Conservation (phyloP, 2,329 filamentous ascomycete species). For the Botrytis elliptica region DNA sequence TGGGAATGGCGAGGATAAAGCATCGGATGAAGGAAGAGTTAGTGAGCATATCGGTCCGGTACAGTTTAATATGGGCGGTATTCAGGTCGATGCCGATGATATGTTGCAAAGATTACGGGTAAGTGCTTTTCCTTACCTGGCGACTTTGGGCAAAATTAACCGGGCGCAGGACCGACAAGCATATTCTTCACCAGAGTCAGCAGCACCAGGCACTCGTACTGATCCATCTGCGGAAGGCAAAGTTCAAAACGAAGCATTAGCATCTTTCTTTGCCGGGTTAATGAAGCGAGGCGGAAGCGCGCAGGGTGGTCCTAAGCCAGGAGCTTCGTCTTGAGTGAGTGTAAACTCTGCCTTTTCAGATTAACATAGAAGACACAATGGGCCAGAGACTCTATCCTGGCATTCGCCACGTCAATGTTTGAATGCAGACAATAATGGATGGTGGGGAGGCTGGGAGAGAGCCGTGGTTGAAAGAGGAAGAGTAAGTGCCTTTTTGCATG, state of each 20-base stretch:
- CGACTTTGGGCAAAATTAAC: slow-evolving; percentile 1
- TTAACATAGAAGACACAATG: background rate
- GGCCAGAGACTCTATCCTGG: slow-evolving; percentile 13
- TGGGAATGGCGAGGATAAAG: slow-evolving; percentile 30
- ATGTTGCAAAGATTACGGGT: slow-evolving; percentile 87
- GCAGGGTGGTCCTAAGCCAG: slow-evolving; percentile 37
- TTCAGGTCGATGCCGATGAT: slow-evolving; percentile 92
- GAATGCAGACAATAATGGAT: background rate
- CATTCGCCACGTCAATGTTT: background rate
- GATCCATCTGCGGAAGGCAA: slow-evolving; percentile 43
- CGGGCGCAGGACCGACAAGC: slow-evolving; percentile 38
- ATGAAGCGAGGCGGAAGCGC: slow-evolving; percentile 50
- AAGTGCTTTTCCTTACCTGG: slow-evolving; percentile 32
- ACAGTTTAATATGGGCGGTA: slow-evolving; percentile 97
- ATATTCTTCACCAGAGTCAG: slow-evolving; percentile 38
- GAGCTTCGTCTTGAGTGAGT: slow-evolving; percentile 25
- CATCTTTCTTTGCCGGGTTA: slow-evolving; percentile 58
- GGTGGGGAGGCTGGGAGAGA: background rate
- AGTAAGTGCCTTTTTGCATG: slow-evolving; percentile 19
- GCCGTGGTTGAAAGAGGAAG: background rate
- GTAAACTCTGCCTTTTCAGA: background rate
- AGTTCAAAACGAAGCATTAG: slow-evolving; percentile 58
- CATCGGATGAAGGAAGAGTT: slow-evolving; percentile 34
- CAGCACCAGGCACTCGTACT: slow-evolving; percentile 32
- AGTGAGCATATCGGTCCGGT: slow-evolving; percentile 85